Evolutionary conservation across 768 basidiomycete species (phyloP).

Genomic region (Trametes meyenii): DNA sequence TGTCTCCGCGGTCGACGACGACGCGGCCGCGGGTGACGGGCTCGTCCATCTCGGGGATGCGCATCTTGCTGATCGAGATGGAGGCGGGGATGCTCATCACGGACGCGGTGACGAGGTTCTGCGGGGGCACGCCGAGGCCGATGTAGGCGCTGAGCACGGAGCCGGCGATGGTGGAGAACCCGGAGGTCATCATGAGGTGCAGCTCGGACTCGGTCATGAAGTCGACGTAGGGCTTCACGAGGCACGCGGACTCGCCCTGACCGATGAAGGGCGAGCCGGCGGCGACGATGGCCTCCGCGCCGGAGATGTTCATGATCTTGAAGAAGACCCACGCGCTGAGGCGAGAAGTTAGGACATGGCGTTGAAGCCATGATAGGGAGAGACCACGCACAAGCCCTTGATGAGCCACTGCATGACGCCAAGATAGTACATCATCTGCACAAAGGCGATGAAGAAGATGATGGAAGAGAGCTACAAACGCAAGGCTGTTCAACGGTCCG

Average conservation of each 20-base stretch:
- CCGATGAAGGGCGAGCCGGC: slow-evolving; percentile 94
- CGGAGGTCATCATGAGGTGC: slow-evolving; percentile 89
- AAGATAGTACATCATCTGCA: slow-evolving; percentile 89
- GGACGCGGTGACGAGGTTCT: slow-evolving; percentile 84
- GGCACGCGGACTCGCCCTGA: slow-evolving; percentile 86
- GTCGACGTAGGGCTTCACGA: slow-evolving; percentile 84
- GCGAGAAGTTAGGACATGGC: slow-evolving; percentile 3
- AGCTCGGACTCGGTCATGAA: slow-evolving; percentile 85
- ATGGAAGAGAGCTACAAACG: slow-evolving; percentile 62
- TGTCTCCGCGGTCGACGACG: slow-evolving; percentile 76
- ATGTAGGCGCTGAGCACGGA: slow-evolving; percentile 89
- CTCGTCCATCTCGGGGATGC: slow-evolving; percentile 81
- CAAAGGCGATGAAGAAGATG: slow-evolving; percentile 93
- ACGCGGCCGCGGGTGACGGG: slow-evolving; percentile 84
- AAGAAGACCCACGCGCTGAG: slow-evolving; percentile 90
- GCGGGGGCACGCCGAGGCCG: slow-evolving; percentile 70
- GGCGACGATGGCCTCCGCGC: slow-evolving; percentile 92
- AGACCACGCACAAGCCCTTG: slow-evolving; percentile 67
- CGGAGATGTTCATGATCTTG: slow-evolving; percentile 89
- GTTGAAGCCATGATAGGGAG: not conserved
- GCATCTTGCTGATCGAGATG: slow-evolving; percentile 89
- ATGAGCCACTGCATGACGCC: slow-evolving; percentile 96
- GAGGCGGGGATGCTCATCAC: slow-evolving; percentile 97
- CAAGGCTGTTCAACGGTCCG: not conserved
- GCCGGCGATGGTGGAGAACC: slow-evolving; percentile 92